Base-by-base conservation (phyloP, 345 rosid species). In the Reutealis trisperma region DNA sequence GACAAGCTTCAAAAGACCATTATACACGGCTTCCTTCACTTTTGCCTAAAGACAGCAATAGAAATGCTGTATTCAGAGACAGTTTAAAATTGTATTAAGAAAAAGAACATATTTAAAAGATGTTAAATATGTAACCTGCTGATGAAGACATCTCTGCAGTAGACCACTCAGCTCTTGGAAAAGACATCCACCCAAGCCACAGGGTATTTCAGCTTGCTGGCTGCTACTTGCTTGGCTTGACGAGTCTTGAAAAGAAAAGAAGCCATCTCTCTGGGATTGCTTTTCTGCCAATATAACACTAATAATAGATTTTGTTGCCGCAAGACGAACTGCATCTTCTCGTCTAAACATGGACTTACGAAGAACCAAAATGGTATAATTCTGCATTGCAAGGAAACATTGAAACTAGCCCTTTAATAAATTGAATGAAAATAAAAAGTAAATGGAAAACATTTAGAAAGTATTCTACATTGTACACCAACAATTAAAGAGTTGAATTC, bases 141-240 rank as follows among this genome's bases (percentile, higher is more conserved):
- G 98, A 77, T 88, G 80, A 85, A 93, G 93, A 84, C 97, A 91
- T 85, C 97, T 93, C 77, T 89, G 98, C 78, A 91, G 89, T 86
- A 91, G 83, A 77, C 88, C 93, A 88, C 88, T 86, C 81, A 93
- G 79, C 78, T 90, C 92, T 59, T 82, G 90, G 63, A 90, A 91
- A 72, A 93, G 93, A 84, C 77, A 80, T 65, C 85, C 87, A 47
- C 84, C 83, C 59, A 70, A 70, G 74, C 78, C 78, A 75, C 80
- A 47, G 74, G 84, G 85, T 52, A 82, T 82, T 79, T 87, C 92
- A 78, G 88, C 84, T 71, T 90, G 94, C 85, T 93, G 98, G 83
- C 98, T 93, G 87, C 89, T 75, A 79, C 98, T 90, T 77, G 98
- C 92, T 88, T 93, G 94, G 88, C 98, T 93, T 79, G 92, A 87